A percentile compares a stretch with the other conserved stretches of the same genome.
Conservation (phyloP, 345 rosid species). For the Murraya koenigii region DNA sequence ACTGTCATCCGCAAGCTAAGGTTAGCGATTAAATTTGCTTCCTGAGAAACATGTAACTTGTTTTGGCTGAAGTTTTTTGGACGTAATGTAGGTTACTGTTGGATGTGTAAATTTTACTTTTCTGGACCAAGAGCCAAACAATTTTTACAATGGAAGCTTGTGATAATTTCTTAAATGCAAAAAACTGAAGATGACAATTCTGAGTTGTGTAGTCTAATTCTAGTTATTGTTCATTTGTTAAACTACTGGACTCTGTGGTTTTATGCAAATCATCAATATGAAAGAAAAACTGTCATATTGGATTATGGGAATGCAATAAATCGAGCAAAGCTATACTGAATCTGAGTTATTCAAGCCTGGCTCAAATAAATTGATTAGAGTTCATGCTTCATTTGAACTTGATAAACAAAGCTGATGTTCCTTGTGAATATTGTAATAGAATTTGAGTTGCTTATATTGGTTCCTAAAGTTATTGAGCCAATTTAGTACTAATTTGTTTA, state of each 20-base stretch:
- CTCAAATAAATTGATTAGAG: background rate
- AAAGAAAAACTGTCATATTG: background rate
- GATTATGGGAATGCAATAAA: background rate
- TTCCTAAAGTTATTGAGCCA: background rate
- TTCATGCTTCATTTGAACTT: background rate
- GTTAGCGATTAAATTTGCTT: constrained; percentile 27
- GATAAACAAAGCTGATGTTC: background rate
- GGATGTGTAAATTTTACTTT: background rate
- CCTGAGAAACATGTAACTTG: background rate
- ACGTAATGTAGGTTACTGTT: background rate
- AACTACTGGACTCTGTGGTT: background rate
- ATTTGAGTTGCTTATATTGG: background rate
- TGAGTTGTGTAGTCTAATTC: background rate
- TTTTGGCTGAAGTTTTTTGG: background rate
- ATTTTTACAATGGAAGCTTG: background rate
- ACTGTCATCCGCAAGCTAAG: constrained; percentile 97
- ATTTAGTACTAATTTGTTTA: background rate
- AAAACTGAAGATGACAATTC: background rate
- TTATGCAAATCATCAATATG: background rate
- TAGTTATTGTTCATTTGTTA: background rate
- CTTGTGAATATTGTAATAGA: background rate
- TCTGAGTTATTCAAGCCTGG: background rate
- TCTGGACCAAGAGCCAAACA: background rate
- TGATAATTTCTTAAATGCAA: background rate
- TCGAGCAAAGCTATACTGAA: background rate